These are phyloP conservation scores for Botrytis squamosa DNA, from an alignment of 2,329 filamentous ascomycete species.

Conservation along the genomic window DNA sequence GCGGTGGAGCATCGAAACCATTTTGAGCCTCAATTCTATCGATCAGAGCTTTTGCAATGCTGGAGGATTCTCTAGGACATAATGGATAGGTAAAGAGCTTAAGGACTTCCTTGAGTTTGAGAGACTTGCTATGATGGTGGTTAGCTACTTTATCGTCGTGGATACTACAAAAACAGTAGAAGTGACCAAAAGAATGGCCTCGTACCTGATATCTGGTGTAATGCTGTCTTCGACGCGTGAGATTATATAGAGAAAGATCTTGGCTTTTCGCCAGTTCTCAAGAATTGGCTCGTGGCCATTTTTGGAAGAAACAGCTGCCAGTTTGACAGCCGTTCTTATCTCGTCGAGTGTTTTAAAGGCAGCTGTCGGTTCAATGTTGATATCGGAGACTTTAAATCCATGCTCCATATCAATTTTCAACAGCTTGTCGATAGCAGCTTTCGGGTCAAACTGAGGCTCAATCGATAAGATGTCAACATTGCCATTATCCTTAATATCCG, in stretches of 20 bases:
- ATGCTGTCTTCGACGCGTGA: not conserved
- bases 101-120: not conserved
- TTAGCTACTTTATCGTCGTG: not conserved
- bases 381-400: not conserved
- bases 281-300: too few species aligned
- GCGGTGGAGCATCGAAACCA: not conserved
- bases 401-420: not conserved
- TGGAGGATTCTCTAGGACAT: not conserved
- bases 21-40: not conserved
- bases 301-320: not conserved
- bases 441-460: not conserved
- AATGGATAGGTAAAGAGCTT: not conserved
- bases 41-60: not conserved
- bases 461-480: too few species aligned
- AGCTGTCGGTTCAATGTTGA: not conserved
- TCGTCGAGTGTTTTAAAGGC: not conserved
- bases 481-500: not conserved
- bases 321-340: not conserved
- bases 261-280: not conserved
- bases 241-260: not conserved
- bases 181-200: not conserved
- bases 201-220: slow-evolving; percentile 1
- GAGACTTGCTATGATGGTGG: not conserved
- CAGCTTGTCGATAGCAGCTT: slow-evolving; percentile 2
- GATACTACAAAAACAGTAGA: not conserved